These are phyloP conservation scores for Mycothermus thermophilus DNA, from an alignment of 495 filamentous ascomycete species.

Conservation along the genomic window DNA sequence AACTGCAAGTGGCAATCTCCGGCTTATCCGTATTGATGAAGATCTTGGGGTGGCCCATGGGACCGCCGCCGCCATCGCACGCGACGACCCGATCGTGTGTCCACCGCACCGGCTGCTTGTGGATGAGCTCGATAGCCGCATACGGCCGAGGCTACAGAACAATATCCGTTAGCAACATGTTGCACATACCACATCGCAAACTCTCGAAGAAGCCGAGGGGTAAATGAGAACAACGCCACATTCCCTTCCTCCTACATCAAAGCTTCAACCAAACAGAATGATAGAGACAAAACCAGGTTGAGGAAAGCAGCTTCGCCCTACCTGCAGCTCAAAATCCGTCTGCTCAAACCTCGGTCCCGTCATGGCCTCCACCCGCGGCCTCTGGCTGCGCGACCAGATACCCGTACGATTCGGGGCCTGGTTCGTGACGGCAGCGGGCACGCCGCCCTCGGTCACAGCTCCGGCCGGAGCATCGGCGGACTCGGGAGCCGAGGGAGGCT, in stretches of 20 bases:
- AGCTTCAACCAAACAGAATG: too few species aligned
- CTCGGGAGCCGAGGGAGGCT: constrained; percentile 1
- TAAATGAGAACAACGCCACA: too few species aligned
- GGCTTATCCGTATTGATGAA: constrained; percentile 98
- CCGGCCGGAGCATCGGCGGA: neutral
- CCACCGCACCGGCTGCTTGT: constrained; percentile 90
- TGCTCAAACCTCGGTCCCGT: constrained; percentile 90
- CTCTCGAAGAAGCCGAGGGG: too few species aligned
- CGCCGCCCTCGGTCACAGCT: constrained; percentile 34
- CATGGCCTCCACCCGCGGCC: constrained; percentile 70
- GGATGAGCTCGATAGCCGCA: constrained; percentile 88
- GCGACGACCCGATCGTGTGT: constrained; percentile 63
- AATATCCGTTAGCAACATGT: too few species aligned
- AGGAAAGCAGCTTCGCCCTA: too few species aligned
- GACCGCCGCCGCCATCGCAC: constrained; percentile 90
- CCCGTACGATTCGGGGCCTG: constrained; percentile 79
- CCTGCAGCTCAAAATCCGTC: constrained; percentile 81
- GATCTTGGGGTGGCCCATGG: constrained; percentile 79
- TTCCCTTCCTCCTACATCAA: too few species aligned
- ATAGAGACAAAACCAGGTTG: too few species aligned
- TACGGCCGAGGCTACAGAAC: constrained; percentile 64
- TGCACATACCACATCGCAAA: too few species aligned
- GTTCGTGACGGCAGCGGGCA: constrained; percentile 41
- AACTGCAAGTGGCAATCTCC: constrained; percentile 75
- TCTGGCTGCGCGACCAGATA: constrained; percentile 75